These are phyloP conservation scores for Nemania abortiva DNA, from an alignment of 2,329 filamentous ascomycete species.

Conservation along the genomic window DNA sequence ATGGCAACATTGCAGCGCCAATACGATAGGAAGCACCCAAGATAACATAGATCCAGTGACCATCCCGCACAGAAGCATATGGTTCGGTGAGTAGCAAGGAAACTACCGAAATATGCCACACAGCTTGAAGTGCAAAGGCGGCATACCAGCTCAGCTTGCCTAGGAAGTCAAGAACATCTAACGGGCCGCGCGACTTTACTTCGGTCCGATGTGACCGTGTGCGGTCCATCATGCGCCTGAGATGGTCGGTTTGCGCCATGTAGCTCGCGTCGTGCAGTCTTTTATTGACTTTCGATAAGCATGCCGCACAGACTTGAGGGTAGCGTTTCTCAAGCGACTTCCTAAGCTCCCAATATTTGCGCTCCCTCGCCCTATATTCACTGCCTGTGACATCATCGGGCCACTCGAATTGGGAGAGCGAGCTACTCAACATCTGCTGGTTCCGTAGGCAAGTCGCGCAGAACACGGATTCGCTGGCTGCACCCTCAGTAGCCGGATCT, in stretches of 20 bases:
- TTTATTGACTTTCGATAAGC: conserved; percentile 78
- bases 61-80: conserved; percentile 34
- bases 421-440: conserved; percentile 82
- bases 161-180: conserved; percentile 59
- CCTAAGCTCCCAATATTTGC: conserved; percentile 76
- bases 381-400: conserved; percentile 73
- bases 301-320: conserved; percentile 87
- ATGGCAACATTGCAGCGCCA: conserved; percentile 55
- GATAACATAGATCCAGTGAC: conserved; percentile 35
- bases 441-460: conserved; percentile 89
- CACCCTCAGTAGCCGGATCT: conserved; percentile 52
- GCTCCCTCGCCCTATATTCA: conserved; percentile 76
- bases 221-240: conserved; percentile 80
- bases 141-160: conserved; percentile 63
- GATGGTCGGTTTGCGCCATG: conserved; percentile 83
- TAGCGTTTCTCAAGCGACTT: conserved; percentile 82
- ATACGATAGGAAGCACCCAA: conserved; percentile 40
- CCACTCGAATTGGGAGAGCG: conserved; percentile 83
- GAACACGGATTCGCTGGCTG: conserved; percentile 59
- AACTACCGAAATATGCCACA: conserved; percentile 62
- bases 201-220: conserved; percentile 61
- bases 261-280: conserved; percentile 80
- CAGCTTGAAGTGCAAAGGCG: conserved; percentile 52
- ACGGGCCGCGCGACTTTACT: conserved; percentile 54
- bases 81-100: conserved; percentile 44